Evolutionary conservation across 2,329 filamentous ascomycete genomes (phyloP).

Genomic region (Epichloe elymi): DNA sequence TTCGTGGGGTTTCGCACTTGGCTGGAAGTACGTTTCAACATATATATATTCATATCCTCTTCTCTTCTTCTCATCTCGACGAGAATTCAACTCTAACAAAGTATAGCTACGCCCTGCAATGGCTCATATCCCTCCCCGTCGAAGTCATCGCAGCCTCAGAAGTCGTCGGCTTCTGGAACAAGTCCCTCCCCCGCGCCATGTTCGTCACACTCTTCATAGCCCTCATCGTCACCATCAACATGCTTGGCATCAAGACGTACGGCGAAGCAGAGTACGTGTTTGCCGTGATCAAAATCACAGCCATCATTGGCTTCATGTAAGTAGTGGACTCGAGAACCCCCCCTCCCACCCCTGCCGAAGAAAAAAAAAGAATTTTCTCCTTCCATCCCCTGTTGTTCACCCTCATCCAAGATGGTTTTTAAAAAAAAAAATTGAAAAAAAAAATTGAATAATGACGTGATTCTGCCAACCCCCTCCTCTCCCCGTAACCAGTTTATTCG

Average conservation of each 20-base stretch:
- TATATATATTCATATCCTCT: too few species aligned
- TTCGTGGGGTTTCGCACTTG: constrained; percentile 90
- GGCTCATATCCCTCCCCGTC: constrained; percentile 70
- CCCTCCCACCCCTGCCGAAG: too few species aligned
- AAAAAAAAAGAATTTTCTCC: too few species aligned
- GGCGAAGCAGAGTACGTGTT: constrained; percentile 85
- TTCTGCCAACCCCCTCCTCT: not conserved
- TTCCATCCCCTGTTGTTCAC: too few species aligned
- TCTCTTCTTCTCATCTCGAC: too few species aligned
- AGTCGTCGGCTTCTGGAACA: constrained; percentile 70
- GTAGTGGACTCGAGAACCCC: constrained; percentile 14
- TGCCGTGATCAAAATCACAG: constrained; percentile 71
- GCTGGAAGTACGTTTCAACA: constrained; percentile 58
- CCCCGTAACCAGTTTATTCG: constrained; percentile 6
- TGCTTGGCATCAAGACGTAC: constrained; percentile 79
- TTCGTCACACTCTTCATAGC: constrained; percentile 76
- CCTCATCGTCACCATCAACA: constrained; percentile 66
- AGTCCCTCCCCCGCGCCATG: constrained; percentile 47
- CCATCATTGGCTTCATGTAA: constrained; percentile 79
- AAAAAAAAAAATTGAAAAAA: too few species aligned
- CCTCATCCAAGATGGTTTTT: too few species aligned
- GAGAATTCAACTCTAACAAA: too few species aligned
- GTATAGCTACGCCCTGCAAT: constrained; percentile 63
- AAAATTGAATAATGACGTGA: too few species aligned
- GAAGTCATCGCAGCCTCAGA: constrained; percentile 81